Conservation (phyloP, 345 rosid genomes). For the Corymbia maculata region DNA sequence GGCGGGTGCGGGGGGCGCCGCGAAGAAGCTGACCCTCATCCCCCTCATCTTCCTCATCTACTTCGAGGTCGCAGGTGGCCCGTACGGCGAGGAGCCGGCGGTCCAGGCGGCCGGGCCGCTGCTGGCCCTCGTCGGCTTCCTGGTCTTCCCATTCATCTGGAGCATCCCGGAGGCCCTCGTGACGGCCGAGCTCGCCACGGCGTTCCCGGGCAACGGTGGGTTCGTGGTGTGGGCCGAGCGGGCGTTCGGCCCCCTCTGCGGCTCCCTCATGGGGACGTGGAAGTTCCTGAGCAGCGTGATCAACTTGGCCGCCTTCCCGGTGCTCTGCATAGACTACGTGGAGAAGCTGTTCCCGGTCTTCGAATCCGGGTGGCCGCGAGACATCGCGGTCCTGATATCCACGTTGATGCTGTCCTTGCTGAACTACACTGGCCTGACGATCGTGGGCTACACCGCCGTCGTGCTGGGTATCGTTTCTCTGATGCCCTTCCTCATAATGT, state of each 20-base stretch:
- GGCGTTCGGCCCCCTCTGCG: constrained; percentile 65
- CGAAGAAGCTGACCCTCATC: constrained; percentile 49
- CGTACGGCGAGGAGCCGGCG: constrained; percentile 71
- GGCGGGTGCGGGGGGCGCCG: not conserved
- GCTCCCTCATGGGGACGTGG: constrained; percentile 78
- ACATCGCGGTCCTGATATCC: constrained; percentile 21
- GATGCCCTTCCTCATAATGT: constrained; percentile 57
- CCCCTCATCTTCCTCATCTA: constrained; percentile 82
- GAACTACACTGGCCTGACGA: constrained; percentile 59
- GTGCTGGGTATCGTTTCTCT: constrained; percentile 57
- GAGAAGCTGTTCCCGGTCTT: constrained; percentile 29
- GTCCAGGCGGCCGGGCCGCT: constrained; percentile 78
- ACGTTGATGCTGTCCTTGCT: constrained; percentile 44
- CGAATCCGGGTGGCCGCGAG: constrained; percentile 49
- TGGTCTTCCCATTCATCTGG: constrained; percentile 79
- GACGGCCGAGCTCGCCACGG: constrained; percentile 83
- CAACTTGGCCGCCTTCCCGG: constrained; percentile 72
- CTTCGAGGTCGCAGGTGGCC: constrained; percentile 88
- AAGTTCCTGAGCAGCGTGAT: constrained; percentile 73
- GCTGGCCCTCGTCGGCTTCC: constrained; percentile 54
- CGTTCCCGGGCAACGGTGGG: constrained; percentile 83
- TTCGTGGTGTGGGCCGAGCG: constrained; percentile 76
- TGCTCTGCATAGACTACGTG: constrained; percentile 55
- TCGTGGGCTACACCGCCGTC: constrained; percentile 75
- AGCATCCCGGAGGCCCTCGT: constrained; percentile 80